Percentiles rank a stretch among this genome's conserved stretches.
Conservation (phyloP, 176 grass and related monocot species). For the Eleusine coracana region DNA sequence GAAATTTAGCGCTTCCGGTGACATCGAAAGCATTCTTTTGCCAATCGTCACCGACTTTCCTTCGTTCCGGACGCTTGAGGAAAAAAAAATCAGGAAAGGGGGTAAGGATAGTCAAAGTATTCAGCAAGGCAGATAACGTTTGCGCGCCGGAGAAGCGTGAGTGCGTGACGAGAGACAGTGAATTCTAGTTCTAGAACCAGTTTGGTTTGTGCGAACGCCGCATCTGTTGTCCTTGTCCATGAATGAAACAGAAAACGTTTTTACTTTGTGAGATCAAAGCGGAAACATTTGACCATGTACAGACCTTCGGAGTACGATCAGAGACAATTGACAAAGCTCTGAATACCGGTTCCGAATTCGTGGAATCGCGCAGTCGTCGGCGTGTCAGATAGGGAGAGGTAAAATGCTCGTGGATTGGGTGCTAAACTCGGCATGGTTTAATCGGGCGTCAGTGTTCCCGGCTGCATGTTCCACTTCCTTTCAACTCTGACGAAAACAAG, state of each 20-base stretch:
- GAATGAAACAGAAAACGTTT: background rate
- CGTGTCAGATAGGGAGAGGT: too few relatives aligned
- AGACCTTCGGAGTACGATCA: background rate
- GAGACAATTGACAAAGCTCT: background rate
- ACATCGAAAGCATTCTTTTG: conserved; percentile 19
- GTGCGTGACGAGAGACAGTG: background rate
- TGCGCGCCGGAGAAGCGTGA: background rate
- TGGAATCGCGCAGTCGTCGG: background rate
- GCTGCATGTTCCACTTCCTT: background rate
- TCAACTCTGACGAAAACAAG: conserved; percentile 1
- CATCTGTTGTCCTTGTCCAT: background rate
- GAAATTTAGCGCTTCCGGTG: background rate
- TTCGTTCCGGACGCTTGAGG: background rate
- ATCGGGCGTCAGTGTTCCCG: background rate
- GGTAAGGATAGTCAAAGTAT: conserved; percentile 1
- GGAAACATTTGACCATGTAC: background rate
- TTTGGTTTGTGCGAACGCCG: background rate
- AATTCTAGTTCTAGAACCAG: background rate
- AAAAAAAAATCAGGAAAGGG: too few relatives aligned
- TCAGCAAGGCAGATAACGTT: background rate
- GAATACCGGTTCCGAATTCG: background rate
- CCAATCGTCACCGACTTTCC: conserved; percentile 1
- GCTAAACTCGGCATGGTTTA: background rate
- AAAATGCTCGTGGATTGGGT: background rate
- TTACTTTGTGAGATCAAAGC: background rate